Percentiles rank a stretch among this genome's conserved stretches.
phyloP scores from a whole-genome alignment of 2,329 filamentous ascomycete genomes.

The Endocalyx cinctus region DNA sequence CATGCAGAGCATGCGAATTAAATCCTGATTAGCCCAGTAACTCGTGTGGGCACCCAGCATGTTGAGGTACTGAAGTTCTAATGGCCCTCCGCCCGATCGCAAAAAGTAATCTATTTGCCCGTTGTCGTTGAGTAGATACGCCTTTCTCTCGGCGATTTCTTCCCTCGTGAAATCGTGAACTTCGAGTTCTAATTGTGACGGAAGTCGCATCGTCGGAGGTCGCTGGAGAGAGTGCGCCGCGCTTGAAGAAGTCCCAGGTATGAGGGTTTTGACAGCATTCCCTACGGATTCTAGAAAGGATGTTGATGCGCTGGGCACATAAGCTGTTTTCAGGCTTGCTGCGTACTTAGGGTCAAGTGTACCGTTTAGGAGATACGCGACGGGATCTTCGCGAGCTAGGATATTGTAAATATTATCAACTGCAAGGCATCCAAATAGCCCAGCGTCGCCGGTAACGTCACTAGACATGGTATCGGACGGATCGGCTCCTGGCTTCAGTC shows the following conservation, averaged over 20 bases:
- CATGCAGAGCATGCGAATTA: constrained; percentile 83
- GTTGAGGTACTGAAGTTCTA: constrained; percentile 94
- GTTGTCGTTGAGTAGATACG: constrained; percentile 87
- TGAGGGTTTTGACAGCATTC: constrained; percentile 57
- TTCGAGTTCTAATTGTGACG: constrained; percentile 78
- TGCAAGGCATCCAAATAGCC: constrained; percentile 82
- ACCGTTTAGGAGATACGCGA: constrained; percentile 88
- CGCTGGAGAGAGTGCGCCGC: constrained; percentile 22
- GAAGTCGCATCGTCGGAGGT: constrained; percentile 44
- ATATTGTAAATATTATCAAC: constrained; percentile 98
- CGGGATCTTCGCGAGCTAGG: constrained; percentile 65
- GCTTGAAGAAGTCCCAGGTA: constrained; percentile 43
- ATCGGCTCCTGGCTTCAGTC: constrained; percentile 71
- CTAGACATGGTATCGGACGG: constrained; percentile 51
- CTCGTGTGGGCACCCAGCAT: constrained; percentile 95
- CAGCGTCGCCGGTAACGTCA: constrained; percentile 69
- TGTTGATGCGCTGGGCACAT: constrained; percentile 68
- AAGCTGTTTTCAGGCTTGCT: constrained; percentile 67
- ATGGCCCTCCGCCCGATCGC: constrained; percentile 73
- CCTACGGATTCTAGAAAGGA: constrained; percentile 62
- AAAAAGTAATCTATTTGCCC: constrained; percentile 92
- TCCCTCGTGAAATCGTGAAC: constrained; percentile 92
- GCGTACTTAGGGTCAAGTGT: constrained; percentile 81
- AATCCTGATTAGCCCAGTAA: constrained; percentile 86
- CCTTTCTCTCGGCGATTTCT: constrained; percentile 85